phyloP scores from a whole-genome alignment of 768 basidiomycete species.

The Mycena olivaceomarginata region DNA sequence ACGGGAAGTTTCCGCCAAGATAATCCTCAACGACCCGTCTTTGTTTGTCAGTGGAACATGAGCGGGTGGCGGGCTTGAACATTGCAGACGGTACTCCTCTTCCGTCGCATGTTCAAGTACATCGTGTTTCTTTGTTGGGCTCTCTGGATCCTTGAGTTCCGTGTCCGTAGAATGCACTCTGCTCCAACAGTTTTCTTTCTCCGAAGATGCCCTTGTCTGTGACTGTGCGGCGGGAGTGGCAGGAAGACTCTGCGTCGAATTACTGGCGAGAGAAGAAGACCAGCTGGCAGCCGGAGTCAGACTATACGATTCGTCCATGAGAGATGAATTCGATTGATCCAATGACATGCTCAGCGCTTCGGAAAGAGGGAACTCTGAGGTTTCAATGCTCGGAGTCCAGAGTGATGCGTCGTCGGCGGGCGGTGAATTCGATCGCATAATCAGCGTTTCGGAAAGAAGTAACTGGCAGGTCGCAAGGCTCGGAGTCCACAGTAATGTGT shows the following conservation, averaged over 20 bases:
- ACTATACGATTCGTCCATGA: background rate
- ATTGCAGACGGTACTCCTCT: background rate
- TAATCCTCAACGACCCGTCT: too few species aligned
- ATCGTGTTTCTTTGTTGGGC: background rate
- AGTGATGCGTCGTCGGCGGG: slow-evolving; percentile 1
- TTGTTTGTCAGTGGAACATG: background rate
- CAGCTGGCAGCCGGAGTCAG: background rate
- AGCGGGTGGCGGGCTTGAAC: background rate
- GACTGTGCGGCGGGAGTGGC: background rate
- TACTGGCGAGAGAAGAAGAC: background rate
- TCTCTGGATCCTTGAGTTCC: background rate
- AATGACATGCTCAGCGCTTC: background rate
- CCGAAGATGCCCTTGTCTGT: too few species aligned
- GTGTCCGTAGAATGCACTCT: background rate
- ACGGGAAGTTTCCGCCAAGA: too few species aligned
- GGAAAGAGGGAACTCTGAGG: background rate
- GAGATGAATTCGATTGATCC: background rate
- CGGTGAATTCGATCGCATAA: too few species aligned
- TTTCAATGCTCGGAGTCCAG: background rate
- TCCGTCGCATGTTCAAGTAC: background rate
- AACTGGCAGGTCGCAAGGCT: too few species aligned
- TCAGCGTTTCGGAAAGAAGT: too few species aligned
- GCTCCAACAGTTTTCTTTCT: too few species aligned
- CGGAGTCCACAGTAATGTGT: too few species aligned
- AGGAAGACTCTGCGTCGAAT: background rate